Percentiles rank a stretch among this genome's conserved stretches.
Evolutionary conservation across 2,329 filamentous ascomycete genomes (phyloP).

Genomic region (Hymenoscyphus salicellus): DNA sequence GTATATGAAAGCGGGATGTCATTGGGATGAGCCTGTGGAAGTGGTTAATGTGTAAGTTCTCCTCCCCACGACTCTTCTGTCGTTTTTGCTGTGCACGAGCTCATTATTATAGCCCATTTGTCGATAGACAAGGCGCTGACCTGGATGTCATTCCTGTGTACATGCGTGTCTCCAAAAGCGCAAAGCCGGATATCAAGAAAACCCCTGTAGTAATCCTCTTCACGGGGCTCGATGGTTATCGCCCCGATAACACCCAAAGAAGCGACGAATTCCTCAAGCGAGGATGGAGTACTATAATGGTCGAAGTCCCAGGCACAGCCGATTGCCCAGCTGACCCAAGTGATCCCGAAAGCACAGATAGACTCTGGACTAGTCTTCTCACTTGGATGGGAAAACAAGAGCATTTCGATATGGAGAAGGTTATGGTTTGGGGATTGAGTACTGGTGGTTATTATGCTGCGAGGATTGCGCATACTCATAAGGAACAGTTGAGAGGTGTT

Average conservation of each 20-base stretch:
- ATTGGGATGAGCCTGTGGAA: conserved; percentile 56
- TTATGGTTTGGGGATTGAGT: conserved; percentile 64
- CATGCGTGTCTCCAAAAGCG: conserved; percentile 55
- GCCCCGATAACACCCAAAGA: conserved; percentile 60
- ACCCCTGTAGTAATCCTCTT: conserved; percentile 54
- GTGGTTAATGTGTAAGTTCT: conserved; percentile 52
- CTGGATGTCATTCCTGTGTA: conserved; percentile 60
- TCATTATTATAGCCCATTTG: conserved; percentile 45
- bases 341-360: conserved; percentile 58
- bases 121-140: conserved; percentile 47
- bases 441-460: conserved; percentile 67
- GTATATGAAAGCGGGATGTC: conserved; percentile 55
- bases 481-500: conserved; percentile 48
- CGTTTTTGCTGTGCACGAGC: neutral
- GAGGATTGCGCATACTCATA: conserved; percentile 66
- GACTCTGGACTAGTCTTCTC: conserved; percentile 60
- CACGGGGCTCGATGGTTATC: conserved; percentile 61
- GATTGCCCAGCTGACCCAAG: conserved; percentile 63
- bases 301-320: conserved; percentile 65
- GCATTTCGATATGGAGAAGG: conserved; percentile 53
- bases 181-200: conserved; percentile 36
- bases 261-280: conserved; percentile 60
- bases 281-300: conserved; percentile 61
- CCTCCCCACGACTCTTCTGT: neutral
- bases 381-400: conserved; percentile 54